Evolutionary conservation across 2,329 filamentous ascomycete genomes (phyloP).

Genomic region (Amauroascus verrucosus): DNA sequence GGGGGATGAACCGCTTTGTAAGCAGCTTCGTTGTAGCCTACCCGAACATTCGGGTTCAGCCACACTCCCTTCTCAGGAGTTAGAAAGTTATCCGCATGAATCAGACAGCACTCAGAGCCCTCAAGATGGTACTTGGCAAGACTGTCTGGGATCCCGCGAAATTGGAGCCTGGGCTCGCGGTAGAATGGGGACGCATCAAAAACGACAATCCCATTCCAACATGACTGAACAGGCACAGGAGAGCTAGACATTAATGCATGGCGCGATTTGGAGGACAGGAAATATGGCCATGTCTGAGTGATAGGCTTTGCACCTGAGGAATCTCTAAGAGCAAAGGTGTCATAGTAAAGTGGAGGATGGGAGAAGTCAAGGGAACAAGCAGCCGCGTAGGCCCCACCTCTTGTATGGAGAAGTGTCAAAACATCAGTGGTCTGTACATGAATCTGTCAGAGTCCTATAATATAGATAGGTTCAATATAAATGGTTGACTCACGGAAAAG

Average conservation of each 20-base stretch:
- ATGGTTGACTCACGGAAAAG: slow-evolving; percentile 30
- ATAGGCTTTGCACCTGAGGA: slow-evolving; percentile 53
- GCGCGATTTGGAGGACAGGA: slow-evolving; percentile 13
- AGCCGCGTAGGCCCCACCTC: slow-evolving; percentile 50
- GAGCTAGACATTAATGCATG: slow-evolving; percentile 12
- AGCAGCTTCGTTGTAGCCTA: slow-evolving; percentile 27
- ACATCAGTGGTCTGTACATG: slow-evolving; percentile 45
- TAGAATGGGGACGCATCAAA: slow-evolving; percentile 19
- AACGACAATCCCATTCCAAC: slow-evolving; percentile 18
- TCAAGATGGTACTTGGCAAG: slow-evolving; percentile 50
- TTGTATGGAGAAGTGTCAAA: slow-evolving; percentile 48
- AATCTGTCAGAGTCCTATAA: not conserved
- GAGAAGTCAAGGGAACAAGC: slow-evolving; percentile 64
- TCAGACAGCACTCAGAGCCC: slow-evolving; percentile 67
- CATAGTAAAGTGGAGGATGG: slow-evolving; percentile 58
- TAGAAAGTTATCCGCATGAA: slow-evolving; percentile 32
- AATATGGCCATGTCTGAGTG: slow-evolving; percentile 57
- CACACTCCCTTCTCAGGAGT: slow-evolving; percentile 27
- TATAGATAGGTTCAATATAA: too few relatives aligned
- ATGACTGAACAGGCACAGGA: slow-evolving; percentile 15
- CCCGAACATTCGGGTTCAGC: slow-evolving; percentile 33
- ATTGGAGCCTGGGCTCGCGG: slow-evolving; percentile 38
- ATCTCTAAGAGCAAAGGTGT: slow-evolving; percentile 63
- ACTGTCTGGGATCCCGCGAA: slow-evolving; percentile 54
- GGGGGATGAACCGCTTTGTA: slow-evolving; percentile 34